Conservation (phyloP, 2,329 filamentous ascomycete species). For the Scytalidium sp. region DNA sequence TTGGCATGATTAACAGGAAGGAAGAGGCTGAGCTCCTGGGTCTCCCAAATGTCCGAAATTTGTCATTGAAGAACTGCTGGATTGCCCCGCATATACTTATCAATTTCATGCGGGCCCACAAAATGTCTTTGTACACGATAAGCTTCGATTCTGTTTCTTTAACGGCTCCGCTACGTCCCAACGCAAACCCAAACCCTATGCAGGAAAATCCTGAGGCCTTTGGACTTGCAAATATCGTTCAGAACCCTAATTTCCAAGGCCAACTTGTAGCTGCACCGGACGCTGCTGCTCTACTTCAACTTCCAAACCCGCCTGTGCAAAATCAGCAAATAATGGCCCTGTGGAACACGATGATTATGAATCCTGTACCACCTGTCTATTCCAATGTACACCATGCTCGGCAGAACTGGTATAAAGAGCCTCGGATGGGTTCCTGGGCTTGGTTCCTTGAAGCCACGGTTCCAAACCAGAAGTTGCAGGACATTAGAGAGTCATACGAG, state of each 20-base stretch:
- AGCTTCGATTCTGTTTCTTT: slow-evolving; percentile 64
- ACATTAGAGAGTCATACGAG: background rate
- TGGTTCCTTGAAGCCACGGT: slow-evolving; percentile 2
- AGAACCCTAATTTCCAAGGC: slow-evolving; percentile 11
- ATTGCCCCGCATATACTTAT: slow-evolving; percentile 55
- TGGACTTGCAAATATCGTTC: background rate
- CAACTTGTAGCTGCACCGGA: slow-evolving; percentile 15
- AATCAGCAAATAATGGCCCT: background rate
- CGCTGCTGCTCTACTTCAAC: slow-evolving; percentile 3
- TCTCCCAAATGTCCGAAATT: slow-evolving; percentile 53
- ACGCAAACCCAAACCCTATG: slow-evolving; percentile 13
- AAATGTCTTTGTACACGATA: slow-evolving; percentile 47
- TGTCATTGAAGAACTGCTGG: slow-evolving; percentile 70
- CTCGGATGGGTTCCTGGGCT: slow-evolving; percentile 43
- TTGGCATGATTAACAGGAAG: slow-evolving; percentile 25
- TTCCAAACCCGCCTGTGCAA: background rate
- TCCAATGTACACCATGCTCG: slow-evolving; percentile 4
- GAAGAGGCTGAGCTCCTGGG: slow-evolving; percentile 34
- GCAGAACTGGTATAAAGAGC: slow-evolving; percentile 33
- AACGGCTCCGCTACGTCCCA: slow-evolving; percentile 40
- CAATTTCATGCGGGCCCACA: slow-evolving; percentile 47
- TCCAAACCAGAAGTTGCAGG: background rate
- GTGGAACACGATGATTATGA: background rate
- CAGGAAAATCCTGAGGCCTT: slow-evolving; percentile 1
- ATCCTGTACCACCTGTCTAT: slow-evolving; percentile 3